These are phyloP conservation scores for Sporothrix curviconia DNA, from an alignment of 2,329 filamentous ascomycete species.

Conservation along the genomic window DNA sequence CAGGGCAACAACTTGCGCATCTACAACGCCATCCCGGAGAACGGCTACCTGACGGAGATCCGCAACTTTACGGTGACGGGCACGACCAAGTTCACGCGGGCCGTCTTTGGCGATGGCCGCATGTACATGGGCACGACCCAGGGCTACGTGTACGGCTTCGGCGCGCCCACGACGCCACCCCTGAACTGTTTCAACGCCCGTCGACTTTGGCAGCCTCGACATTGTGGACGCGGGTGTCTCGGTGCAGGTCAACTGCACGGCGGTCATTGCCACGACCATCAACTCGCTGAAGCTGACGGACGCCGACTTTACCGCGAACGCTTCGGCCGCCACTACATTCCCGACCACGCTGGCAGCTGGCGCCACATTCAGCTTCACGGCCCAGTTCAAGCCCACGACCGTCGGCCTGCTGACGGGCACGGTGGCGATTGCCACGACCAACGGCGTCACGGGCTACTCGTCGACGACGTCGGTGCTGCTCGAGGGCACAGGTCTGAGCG, in stretches of 20 bases:
- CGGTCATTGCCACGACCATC: conserved; percentile 38
- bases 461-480: conserved; percentile 40
- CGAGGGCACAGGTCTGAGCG: conserved; percentile 43
- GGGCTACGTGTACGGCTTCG: conserved; percentile 49
- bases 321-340: conserved; percentile 26
- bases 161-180: conserved; percentile 46
- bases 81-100: conserved; percentile 50
- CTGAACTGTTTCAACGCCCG: conserved; percentile 45
- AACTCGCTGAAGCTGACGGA: conserved; percentile 32
- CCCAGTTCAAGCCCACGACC: conserved; percentile 37
- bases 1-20: conserved; percentile 61
- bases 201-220: conserved; percentile 40
- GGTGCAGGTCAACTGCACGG: conserved; percentile 40
- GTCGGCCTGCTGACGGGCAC: conserved; percentile 45
- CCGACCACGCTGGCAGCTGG: conserved; percentile 32
- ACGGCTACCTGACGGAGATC: conserved; percentile 40
- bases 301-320: conserved; percentile 28
- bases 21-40: conserved; percentile 69
- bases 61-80: conserved; percentile 45
- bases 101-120: conserved; percentile 51
- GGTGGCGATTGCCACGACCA: conserved; percentile 43
- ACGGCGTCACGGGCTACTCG: conserved; percentile 39
- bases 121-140: conserved; percentile 47
- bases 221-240: conserved; percentile 31
- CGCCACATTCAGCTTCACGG: conserved; percentile 36